Conservation (phyloP, 1,139 yeast species). For the Debaryomycetaceae sp. region DNA sequence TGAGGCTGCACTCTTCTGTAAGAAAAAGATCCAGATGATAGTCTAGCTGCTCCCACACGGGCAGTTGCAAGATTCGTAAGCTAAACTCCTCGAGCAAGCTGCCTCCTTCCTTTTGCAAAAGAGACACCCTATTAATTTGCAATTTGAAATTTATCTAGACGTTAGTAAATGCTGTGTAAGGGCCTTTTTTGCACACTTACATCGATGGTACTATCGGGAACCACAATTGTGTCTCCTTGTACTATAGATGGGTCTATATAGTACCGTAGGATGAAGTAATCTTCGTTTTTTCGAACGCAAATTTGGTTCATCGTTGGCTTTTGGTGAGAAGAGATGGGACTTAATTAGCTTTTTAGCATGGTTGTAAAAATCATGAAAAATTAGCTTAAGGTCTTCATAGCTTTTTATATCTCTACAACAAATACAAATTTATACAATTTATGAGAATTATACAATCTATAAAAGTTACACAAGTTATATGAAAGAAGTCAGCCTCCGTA, state of each 20-base stretch:
- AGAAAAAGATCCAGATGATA: constrained; percentile 13
- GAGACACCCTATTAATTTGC: constrained; percentile 12
- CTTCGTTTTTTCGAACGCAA: background rate
- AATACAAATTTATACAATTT: too few relatives aligned
- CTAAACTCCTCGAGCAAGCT: constrained; percentile 13
- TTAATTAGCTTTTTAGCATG: background rate
- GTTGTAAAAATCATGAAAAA: background rate
- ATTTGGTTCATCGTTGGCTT: background rate
- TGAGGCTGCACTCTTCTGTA: constrained; percentile 7
- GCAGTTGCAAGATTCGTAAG: constrained; percentile 5
- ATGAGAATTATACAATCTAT: too few relatives aligned
- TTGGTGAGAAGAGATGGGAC: background rate
- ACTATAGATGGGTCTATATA: background rate
- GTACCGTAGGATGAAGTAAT: background rate
- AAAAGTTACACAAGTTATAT: too few relatives aligned
- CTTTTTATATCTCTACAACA: background rate
- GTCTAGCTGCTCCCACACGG: constrained; percentile 17
- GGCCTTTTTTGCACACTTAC: background rate
- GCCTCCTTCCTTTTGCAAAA: constrained; percentile 10
- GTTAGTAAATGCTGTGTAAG: constrained; percentile 4
- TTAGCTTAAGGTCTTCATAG: background rate
- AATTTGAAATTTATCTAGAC: constrained; percentile 10
- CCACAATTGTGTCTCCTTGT: background rate
- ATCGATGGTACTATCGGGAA: background rate
- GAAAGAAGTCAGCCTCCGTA: too few relatives aligned